A percentile compares a stretch with the other conserved stretches of the same genome.
phyloP scores from a whole-genome alignment of 2,329 filamentous ascomycete species.

The Xylaria sp. region DNA sequence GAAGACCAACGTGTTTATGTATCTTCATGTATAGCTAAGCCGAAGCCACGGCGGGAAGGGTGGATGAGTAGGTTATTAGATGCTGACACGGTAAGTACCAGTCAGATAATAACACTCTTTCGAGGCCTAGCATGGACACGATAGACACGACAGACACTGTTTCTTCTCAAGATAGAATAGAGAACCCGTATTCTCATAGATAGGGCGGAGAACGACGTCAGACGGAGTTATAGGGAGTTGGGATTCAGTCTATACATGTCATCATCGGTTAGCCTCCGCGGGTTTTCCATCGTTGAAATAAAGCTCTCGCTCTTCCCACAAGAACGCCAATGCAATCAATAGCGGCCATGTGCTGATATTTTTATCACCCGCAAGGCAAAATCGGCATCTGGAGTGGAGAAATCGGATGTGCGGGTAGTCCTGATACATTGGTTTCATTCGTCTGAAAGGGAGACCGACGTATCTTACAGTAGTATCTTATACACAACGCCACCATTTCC shows the following conservation, averaged over 20 bases:
- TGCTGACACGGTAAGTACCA: slow-evolving; percentile 1
- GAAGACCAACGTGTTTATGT: no score
- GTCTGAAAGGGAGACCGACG: not conserved
- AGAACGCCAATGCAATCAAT: not conserved
- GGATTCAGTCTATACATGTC: no score
- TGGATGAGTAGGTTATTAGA: not conserved
- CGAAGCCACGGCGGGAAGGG: not conserved
- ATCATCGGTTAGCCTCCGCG: no score
- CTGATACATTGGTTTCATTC: not conserved
- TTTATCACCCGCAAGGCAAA: not conserved
- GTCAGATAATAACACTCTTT: not conserved
- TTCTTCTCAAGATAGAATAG: no score
- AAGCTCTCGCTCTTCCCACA: not conserved
- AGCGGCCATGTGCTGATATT: not conserved
- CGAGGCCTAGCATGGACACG: no score
- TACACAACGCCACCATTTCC: slow-evolving; percentile 1
- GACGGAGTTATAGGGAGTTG: no score
- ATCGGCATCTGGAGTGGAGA: not conserved
- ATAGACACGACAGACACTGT: no score
- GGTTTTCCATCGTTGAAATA: not conserved
- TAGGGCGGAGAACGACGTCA: no score
- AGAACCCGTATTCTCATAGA: no score
- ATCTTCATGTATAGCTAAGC: no score
- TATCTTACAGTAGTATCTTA: not conserved
- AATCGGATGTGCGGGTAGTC: not conserved